Base-by-base conservation (phyloP, 805 yeast species). In the Metschnikowia arizonensis region DNA sequence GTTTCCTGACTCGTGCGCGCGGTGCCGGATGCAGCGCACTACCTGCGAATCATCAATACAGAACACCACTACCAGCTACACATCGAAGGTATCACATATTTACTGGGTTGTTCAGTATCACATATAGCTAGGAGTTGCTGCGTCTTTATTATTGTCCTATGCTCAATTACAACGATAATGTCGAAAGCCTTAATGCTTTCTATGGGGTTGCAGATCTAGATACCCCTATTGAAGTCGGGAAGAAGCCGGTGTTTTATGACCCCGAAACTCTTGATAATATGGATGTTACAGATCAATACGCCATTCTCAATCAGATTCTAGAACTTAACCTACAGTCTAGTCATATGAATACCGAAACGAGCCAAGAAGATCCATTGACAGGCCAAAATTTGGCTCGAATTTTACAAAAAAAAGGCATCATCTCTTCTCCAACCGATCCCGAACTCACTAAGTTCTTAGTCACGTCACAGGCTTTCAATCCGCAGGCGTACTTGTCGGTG, bases 401-500 rank as follows among this genome's bases (percentile, higher is more conserved):
- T 5, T 58, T 70, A 42, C 40, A 62, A n/a, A 37, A 50, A 1
- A 48, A 55, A 21, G 59, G 61, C 24, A 51, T 60, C 18, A 55
- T 69, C 7, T 30, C 50, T 4, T 58, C 69, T 5, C 50, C 45
- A n/a, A 49, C 52, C 44, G 75, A 71, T 50, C 66, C 68, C 1
- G 50, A 53, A 8, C 42, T 69, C 24, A 52, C 55, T 35, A 58
- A 62, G 38, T 71, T 55, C 53, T 50, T 71, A 39, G 67, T 69
- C 14, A 58, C 69, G 9, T 66, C 72, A 5, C 65, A 67, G 47
- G 49, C 54, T 25, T 71, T 70, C 57, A 61, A 62, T 42, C 57
- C 72, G 17, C 63, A 60, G 42, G 63, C 65, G 47, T 71, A 60
- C 47, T 60, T 71, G 33, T 60, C 72, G 6, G 58, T 62, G 1